Conservation (phyloP, 2,329 filamentous ascomycete species). For the Chalaropsis thielavioides region DNA sequence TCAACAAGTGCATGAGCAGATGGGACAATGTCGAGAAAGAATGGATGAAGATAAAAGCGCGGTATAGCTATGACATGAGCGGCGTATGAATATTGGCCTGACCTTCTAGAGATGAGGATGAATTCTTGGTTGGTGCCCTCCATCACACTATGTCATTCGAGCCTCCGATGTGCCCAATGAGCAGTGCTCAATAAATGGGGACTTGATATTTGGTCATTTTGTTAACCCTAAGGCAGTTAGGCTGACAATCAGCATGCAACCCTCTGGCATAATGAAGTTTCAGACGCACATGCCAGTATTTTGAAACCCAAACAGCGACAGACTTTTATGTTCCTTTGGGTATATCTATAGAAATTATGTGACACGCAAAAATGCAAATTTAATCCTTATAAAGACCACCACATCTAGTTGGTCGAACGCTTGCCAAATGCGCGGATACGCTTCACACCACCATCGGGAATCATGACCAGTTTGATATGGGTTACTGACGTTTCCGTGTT, state of each 20-base stretch:
- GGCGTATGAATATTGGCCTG: conserved; percentile 3
- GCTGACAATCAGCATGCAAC: not conserved
- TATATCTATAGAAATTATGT: conserved; percentile 3
- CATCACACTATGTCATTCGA: not conserved
- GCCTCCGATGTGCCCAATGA: not conserved
- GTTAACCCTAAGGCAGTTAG: not conserved
- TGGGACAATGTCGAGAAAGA: not conserved
- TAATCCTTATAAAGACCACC: not conserved
- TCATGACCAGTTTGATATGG: conserved; percentile 81
- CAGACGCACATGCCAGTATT: not conserved
- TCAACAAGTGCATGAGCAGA: not conserved
- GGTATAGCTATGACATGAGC: not conserved
- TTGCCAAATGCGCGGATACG: conserved; percentile 50
- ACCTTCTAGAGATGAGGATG: not conserved
- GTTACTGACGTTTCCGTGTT: conserved; percentile 50
- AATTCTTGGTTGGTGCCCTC: not conserved
- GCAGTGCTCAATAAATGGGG: not conserved
- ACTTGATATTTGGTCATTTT: not conserved
- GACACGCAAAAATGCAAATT: not conserved
- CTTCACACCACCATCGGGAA: conserved; percentile 89
- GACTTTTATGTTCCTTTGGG: not conserved
- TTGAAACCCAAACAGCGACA: not conserved
- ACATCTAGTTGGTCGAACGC: conserved; percentile 20
- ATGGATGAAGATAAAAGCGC: conserved; percentile 4
- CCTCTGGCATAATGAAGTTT: not conserved